A percentile compares a stretch with the other conserved stretches of the same genome.
phyloP scores from a whole-genome alignment of 2,329 filamentous ascomycete genomes.

The Trichophaea hybrida region DNA sequence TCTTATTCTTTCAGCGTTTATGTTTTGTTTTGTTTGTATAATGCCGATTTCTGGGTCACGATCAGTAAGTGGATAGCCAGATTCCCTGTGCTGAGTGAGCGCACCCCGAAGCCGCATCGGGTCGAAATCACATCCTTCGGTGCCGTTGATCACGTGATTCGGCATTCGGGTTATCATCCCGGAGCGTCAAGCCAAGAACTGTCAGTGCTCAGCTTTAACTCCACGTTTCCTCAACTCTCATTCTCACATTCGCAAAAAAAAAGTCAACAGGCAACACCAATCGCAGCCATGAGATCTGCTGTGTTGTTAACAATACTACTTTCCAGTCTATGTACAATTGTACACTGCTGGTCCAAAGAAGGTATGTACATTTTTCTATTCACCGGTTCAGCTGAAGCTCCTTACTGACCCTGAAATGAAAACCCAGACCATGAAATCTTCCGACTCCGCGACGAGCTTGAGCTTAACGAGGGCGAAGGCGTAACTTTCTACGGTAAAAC shows the following conservation, averaged over 20 bases:
- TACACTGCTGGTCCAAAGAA: neutral
- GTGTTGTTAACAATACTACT: neutral
- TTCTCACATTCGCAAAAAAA: neutral
- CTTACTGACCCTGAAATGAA: neutral
- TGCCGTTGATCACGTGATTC: no score
- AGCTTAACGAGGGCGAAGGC: conserved; percentile 56
- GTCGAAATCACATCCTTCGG: no score
- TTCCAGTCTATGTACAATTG: neutral
- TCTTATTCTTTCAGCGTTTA: neutral
- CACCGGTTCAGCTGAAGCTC: neutral
- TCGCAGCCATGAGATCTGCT: neutral
- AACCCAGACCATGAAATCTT: conserved; percentile 88
- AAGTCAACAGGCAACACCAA: neutral
- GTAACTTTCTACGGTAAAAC: conserved; percentile 69
- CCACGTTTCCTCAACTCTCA: neutral
- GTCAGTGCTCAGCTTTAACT: neutral
- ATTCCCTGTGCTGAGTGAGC: neutral
- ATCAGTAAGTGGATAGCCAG: neutral
- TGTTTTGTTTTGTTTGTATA: neutral
- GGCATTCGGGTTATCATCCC: no score
- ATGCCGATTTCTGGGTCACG: neutral
- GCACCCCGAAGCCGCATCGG: no score
- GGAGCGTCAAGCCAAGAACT: neutral
- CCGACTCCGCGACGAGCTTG: conserved; percentile 76
- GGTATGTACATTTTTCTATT: neutral